Base-by-base conservation (phyloP, 2,329 filamentous ascomycete genomes). In the Sordariomycetes sp. region DNA sequence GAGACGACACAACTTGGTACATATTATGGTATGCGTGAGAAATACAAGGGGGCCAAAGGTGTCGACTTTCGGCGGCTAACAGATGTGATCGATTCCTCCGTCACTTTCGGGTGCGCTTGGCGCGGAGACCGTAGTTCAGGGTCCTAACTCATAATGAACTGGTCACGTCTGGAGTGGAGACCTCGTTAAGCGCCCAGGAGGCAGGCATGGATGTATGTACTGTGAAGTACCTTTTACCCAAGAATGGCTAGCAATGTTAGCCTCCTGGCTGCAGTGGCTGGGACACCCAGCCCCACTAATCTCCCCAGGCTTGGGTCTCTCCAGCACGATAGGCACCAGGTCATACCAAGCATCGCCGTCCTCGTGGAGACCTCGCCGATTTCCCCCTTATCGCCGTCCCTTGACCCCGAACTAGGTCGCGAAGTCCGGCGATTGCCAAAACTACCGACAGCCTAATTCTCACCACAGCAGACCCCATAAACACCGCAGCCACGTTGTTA, bases 401-500 rank as follows among this genome's bases (percentile, higher is more conserved):
- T 10, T 17, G 36, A 39, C 36, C 36, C 15, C 36, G 36, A 39
- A 4, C 12, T 17, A 12, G 36, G 36, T 17, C 36, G 10, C 36
- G 10, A 13, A 39, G 10, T 39, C 15, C 36, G 15, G 13, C 42
- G 4, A 22, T 20, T 10, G 42, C n/a, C n/a, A 48, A 48, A 48
- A 22, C 42, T 20, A n/a, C n/a, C 15, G 4, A 48, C n/a, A 20
- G 22, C 7, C n/a, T 3, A 10, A 3, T n/a, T 10, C 15, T 20
- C 42, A n/a, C 42, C n/a, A 8, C 15, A 8, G 4, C 15, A 10
- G 42, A 48, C 42, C 42, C n/a, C 10, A 10, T 48, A 22, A 48
- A 48, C 42, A 45, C 50, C 53, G 64, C 68, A 70, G 68, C 68
- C 75, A 79, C 71, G 72, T 74, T 77, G 76, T 77, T 74, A 67